Percentiles rank a stretch among this genome's conserved stretches.
Conservation (phyloP, 2,329 filamentous ascomycete species). For the Diaporthe citri region DNA sequence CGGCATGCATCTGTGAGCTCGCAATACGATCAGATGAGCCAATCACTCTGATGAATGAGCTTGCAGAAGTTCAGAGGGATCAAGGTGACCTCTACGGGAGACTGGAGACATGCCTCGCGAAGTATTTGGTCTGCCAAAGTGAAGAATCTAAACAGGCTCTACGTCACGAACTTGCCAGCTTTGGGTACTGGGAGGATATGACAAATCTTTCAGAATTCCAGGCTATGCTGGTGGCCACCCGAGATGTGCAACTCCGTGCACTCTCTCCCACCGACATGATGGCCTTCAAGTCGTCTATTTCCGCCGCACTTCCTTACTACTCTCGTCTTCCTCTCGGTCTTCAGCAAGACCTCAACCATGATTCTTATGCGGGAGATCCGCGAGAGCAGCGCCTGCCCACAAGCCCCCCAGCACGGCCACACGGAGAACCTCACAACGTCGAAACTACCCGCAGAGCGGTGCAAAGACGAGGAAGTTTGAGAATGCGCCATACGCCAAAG, state of each 20-base stretch:
- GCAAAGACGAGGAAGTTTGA: not conserved
- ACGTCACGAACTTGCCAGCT: not conserved
- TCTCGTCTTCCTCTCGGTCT: not conserved
- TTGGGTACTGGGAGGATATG: not conserved
- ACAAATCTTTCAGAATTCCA: not conserved
- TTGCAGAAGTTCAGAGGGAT: not conserved
- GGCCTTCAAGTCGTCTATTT: not conserved
- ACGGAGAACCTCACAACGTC: not conserved
- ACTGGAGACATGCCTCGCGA: not conserved
- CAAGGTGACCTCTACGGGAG: constrained; percentile 2
- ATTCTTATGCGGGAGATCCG: not conserved
- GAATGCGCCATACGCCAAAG: not conserved
- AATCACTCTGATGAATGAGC: not conserved
- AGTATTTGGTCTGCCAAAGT: not conserved
- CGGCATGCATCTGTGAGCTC: not conserved
- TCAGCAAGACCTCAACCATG: not conserved
- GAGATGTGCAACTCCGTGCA: constrained; percentile 2
- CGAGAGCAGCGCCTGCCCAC: not conserved
- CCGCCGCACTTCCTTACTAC: not conserved
- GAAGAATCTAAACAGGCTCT: not conserved
- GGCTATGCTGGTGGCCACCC: not conserved
- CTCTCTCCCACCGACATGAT: not conserved
- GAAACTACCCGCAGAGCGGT: not conserved
- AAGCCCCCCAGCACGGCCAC: not conserved
- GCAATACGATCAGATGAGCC: not conserved